Base-by-base conservation (phyloP, 768 basidiomycete genomes). In the Artomyces pyxidatus region DNA sequence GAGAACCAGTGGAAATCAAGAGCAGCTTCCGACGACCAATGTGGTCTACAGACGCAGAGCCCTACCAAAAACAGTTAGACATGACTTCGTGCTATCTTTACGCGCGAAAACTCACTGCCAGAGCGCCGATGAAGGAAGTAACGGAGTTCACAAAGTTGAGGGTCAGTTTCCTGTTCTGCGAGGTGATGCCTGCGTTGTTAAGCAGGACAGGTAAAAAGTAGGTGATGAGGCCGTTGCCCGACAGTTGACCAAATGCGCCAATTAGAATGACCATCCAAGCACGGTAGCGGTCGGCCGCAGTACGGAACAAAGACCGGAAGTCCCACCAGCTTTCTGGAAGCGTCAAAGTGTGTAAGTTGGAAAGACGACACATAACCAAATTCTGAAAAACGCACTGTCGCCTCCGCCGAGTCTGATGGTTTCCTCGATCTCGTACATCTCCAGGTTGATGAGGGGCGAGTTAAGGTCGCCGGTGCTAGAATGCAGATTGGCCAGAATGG, bases 361-460 rank as follows among this genome's bases (percentile, higher is more conserved):
- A 12, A n/a, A 3, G 11, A 42, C 1, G 21, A 42, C 14, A 23
- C 6, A 16, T 17, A 17, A n/a, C 9, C 25, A 21, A 53, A 46
- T 37, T 27, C n/a, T 14, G 6, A 23, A 37, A 29, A 19, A 62
- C 71, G 37, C 48, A 75, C 71, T 74, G 57, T 73, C 72, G 19
- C 56, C 64, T 11, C 74, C 76, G 45, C 72, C 67, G 23, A 78
- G 56, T 9, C 64, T 56, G 47, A 80, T 71, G 52, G 69, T 71
- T 58, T 77, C 77, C 49, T 74, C 69, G 26, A 78, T 77, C 53
- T 78, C 78, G 43, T 66, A 63, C 61, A 80, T 72, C 58, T 78
- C 75, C 16, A 78, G 61, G 37, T 71, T 62, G 32, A 80, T 65
- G 8, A 80, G 61, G 9, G 77, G 77, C 1, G 77, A 78, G 32